These are phyloP conservation scores for Chaetoceros tenuissimus DNA, from an alignment of 108 stramenopile species.

Conservation along the genomic window DNA sequence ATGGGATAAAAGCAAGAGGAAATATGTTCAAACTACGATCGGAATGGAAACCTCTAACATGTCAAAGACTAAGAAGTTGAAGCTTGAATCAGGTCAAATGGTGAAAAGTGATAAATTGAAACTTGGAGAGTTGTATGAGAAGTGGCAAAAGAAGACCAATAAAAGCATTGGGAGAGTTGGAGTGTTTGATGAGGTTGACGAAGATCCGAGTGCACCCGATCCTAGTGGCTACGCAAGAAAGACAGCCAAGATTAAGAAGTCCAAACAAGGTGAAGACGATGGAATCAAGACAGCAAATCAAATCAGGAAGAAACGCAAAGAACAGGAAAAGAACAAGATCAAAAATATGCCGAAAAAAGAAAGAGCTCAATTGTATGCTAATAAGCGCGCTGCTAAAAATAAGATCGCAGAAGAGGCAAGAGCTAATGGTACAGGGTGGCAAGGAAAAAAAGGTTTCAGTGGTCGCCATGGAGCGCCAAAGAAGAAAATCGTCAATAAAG, in stretches of 20 bases:
- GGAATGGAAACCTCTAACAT: slow-evolving; percentile 70
- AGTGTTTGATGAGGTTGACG: slow-evolving; percentile 76
- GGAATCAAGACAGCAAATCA: slow-evolving; percentile 37
- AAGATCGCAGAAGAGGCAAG: slow-evolving; percentile 12
- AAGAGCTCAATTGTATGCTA: slow-evolving; percentile 23
- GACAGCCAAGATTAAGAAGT: slow-evolving; percentile 32
- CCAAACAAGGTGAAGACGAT: slow-evolving; percentile 16
- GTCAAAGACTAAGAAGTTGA: slow-evolving; percentile 67
- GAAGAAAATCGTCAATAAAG: background rate
- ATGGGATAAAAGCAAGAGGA: slow-evolving; percentile 94
- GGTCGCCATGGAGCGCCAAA: slow-evolving; percentile 5
- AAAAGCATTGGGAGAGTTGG: slow-evolving; percentile 77
- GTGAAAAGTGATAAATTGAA: slow-evolving; percentile 87
- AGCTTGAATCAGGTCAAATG: slow-evolving; percentile 74
- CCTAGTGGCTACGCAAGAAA: slow-evolving; percentile 9
- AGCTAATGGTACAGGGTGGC: slow-evolving; percentile 15
- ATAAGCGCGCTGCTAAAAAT: slow-evolving; percentile 7
- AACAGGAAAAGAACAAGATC: slow-evolving; percentile 58
- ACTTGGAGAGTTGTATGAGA: slow-evolving; percentile 90
- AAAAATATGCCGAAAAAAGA: slow-evolving; percentile 81
- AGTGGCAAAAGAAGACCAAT: slow-evolving; percentile 95
- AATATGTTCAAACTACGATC: slow-evolving; percentile 85
- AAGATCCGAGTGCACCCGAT: slow-evolving; percentile 15
- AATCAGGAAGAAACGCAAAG: slow-evolving; percentile 72
- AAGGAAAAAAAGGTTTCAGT: slow-evolving; percentile 31